These are phyloP conservation scores for Xylaria bambusicola DNA, from an alignment of 495 filamentous ascomycete species.

Conservation along the genomic window DNA sequence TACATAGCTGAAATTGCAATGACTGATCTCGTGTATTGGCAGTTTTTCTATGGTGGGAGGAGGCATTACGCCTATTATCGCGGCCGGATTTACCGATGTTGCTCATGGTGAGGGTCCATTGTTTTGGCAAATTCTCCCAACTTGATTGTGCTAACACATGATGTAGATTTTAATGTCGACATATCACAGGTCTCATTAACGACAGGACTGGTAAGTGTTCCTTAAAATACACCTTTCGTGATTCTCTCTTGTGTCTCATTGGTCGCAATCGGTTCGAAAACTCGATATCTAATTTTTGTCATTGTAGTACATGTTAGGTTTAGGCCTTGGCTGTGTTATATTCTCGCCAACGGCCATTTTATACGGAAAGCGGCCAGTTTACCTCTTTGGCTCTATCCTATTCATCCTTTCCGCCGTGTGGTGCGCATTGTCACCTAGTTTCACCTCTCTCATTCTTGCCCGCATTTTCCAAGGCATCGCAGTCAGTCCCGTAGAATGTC, in stretches of 20 bases:
- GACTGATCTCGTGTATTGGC: slow-evolving; percentile 60
- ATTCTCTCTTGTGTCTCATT: too few species aligned
- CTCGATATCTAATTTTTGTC: neutral
- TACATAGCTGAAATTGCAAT: slow-evolving; percentile 71
- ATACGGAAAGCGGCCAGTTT: slow-evolving; percentile 89
- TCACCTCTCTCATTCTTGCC: slow-evolving; percentile 76
- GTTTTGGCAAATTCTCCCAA: neutral
- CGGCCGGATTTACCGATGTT: slow-evolving; percentile 86
- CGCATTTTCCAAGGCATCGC: slow-evolving; percentile 86
- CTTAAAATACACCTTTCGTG: neutral
- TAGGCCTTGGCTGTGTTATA: slow-evolving; percentile 81
- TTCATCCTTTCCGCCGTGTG: slow-evolving; percentile 80
- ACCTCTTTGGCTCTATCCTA: slow-evolving; percentile 73
- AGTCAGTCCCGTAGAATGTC: slow-evolving; percentile 88
- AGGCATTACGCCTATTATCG: slow-evolving; percentile 88
- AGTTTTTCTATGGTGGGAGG: slow-evolving; percentile 81
- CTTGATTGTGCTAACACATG: neutral
- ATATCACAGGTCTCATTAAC: slow-evolving; percentile 81
- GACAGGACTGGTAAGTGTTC: slow-evolving; percentile 62
- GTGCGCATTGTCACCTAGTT: slow-evolving; percentile 83
- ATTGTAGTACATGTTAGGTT: slow-evolving; percentile 78
- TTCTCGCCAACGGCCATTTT: slow-evolving; percentile 90
- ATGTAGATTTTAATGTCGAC: slow-evolving; percentile 62
- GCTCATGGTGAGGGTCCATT: slow-evolving; percentile 41
- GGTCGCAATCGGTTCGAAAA: neutral